Evolutionary conservation across 2,329 filamentous ascomycete genomes (phyloP).

Genomic region (Aureobasidium leucospermi): DNA sequence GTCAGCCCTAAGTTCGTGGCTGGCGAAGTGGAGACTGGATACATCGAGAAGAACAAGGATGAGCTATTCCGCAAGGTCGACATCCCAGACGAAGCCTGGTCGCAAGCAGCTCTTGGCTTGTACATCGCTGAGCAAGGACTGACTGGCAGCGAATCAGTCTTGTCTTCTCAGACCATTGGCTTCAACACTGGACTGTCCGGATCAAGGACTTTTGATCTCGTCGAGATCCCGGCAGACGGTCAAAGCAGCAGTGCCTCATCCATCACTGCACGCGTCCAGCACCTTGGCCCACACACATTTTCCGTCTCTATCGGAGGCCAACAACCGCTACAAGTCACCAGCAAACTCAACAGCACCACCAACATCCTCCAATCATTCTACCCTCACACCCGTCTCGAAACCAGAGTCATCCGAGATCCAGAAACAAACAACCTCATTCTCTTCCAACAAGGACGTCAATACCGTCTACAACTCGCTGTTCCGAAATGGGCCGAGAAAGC

Average conservation of each 20-base stretch:
- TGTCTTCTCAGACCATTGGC: slow-evolving; percentile 43
- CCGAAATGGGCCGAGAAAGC: slow-evolving; percentile 85
- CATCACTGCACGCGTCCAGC: slow-evolving; percentile 30
- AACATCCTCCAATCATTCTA: slow-evolving; percentile 66
- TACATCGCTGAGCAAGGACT: slow-evolving; percentile 34
- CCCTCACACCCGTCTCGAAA: slow-evolving; percentile 69
- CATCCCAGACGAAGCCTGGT: slow-evolving; percentile 66
- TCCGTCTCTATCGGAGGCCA: slow-evolving; percentile 38
- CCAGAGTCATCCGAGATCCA: slow-evolving; percentile 62
- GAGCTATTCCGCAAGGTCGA: slow-evolving; percentile 64
- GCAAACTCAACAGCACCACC: slow-evolving; percentile 37
- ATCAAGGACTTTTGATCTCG: slow-evolving; percentile 54
- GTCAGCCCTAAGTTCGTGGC: slow-evolving; percentile 72
- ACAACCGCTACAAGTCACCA: slow-evolving; percentile 36
- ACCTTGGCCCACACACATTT: slow-evolving; percentile 45
- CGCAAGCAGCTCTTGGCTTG: slow-evolving; percentile 78
- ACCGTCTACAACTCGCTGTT: slow-evolving; percentile 46
- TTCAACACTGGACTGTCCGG: slow-evolving; percentile 56
- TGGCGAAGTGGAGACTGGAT: slow-evolving; percentile 90
- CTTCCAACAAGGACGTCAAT: slow-evolving; percentile 62
- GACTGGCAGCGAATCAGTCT: slow-evolving; percentile 31
- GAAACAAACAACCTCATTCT: slow-evolving; percentile 51
- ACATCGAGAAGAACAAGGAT: slow-evolving; percentile 79
- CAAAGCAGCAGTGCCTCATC: slow-evolving; percentile 29
- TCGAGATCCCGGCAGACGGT: slow-evolving; percentile 39